phyloP scores from a whole-genome alignment of 768 basidiomycete species.

The Boletus pseudo-olivaceus region DNA sequence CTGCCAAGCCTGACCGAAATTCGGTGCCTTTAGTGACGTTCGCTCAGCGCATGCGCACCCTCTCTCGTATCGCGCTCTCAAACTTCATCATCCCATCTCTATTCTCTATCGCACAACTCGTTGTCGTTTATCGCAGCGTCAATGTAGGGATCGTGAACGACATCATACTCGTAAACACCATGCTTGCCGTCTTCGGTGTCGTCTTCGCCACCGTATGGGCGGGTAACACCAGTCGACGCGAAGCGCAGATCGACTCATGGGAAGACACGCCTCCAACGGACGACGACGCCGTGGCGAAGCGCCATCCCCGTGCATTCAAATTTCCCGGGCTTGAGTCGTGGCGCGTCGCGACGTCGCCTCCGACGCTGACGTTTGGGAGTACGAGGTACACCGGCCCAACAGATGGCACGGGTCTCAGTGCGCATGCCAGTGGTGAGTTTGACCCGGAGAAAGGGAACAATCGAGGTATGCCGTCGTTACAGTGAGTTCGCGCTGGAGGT shows the following conservation, averaged over 20 bases:
- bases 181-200: conserved; percentile 32
- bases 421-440: not conserved
- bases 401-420: not conserved
- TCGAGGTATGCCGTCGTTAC: conserved; percentile 3
- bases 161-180: conserved; percentile 28
- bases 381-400: not conserved
- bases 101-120: conserved; percentile 29
- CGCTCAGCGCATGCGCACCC: conserved; percentile 19
- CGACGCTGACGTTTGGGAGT: conserved; percentile 5
- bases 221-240: conserved; percentile 7
- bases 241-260: not conserved
- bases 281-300: not conserved
- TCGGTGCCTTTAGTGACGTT: conserved; percentile 15
- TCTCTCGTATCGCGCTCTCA: conserved; percentile 31
- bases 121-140: conserved; percentile 28
- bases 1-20: not conserved
- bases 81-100: conserved; percentile 33
- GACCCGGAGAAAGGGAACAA: not conserved
- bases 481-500: not conserved
- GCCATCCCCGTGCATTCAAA: not conserved
- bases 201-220: conserved; percentile 34
- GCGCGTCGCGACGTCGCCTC: conserved; percentile 12
- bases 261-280: not conserved
- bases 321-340: conserved; percentile 19
- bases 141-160: conserved; percentile 22